These are phyloP conservation scores for Rhizopogon rudus DNA, from an alignment of 768 basidiomycete species.

Conservation along the genomic window DNA sequence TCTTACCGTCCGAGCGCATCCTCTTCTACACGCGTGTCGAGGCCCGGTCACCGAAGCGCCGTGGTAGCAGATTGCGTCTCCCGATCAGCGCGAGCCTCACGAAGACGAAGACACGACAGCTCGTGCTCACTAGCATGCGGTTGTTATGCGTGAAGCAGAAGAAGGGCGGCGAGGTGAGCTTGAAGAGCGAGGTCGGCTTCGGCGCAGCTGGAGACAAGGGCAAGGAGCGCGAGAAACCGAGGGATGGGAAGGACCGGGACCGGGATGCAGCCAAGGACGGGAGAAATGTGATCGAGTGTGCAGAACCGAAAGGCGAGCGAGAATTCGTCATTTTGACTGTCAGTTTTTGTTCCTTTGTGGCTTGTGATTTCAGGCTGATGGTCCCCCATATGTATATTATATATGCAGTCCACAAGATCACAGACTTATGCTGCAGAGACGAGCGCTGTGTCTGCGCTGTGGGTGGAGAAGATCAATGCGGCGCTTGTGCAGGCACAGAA, in stretches of 20 bases:
- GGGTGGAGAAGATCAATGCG: constrained; percentile 37
- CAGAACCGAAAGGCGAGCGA: constrained; percentile 49
- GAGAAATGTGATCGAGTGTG: constrained; percentile 38
- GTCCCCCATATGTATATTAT: background rate
- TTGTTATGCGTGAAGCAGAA: constrained; percentile 53
- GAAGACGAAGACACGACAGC: constrained; percentile 47
- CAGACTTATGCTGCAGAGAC: constrained; percentile 39
- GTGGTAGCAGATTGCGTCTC: constrained; percentile 51
- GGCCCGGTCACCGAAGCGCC: constrained; percentile 46
- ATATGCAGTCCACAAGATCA: constrained; percentile 39
- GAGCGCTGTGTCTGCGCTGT: constrained; percentile 26
- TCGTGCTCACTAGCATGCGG: constrained; percentile 53
- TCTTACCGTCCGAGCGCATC: constrained; percentile 43
- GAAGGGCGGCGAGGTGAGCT: constrained; percentile 30
- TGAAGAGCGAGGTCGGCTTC: constrained; percentile 52
- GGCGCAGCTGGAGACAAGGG: constrained; percentile 1
- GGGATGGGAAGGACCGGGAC: constrained; percentile 24
- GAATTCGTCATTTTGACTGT: constrained; percentile 63
- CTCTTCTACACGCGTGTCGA: constrained; percentile 52
- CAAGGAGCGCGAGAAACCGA: constrained; percentile 6
- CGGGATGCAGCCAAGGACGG: constrained; percentile 45
- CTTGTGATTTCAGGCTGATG: background rate
- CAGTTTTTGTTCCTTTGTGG: constrained; percentile 18
- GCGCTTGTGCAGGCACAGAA: constrained; percentile 11
- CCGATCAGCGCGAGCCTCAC: constrained; percentile 41